Conservation (phyloP, 2,329 filamentous ascomycete genomes). For the Cryphonectria naterciae region DNA sequence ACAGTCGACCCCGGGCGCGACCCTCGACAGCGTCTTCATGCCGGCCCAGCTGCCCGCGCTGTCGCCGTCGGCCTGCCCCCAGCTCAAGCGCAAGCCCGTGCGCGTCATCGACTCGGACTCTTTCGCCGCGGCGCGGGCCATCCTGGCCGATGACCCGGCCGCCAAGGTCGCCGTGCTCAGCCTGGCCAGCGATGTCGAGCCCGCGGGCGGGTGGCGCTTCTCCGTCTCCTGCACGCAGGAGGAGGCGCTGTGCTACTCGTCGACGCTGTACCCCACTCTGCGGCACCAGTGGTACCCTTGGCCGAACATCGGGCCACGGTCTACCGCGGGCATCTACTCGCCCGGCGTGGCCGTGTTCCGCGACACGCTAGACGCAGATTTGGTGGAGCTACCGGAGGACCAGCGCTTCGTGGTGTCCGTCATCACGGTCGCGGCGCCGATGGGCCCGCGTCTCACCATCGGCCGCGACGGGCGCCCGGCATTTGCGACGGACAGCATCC, state of each 20-base stretch:
- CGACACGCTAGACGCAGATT: slow-evolving; percentile 3
- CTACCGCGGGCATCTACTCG: slow-evolving; percentile 8
- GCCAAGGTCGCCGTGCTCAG: slow-evolving; percentile 13
- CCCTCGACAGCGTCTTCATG: slow-evolving; percentile 14
- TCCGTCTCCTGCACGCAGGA: slow-evolving; percentile 5
- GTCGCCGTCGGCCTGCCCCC: neutral
- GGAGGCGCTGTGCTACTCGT: slow-evolving; percentile 14
- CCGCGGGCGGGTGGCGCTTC: slow-evolving; percentile 11
- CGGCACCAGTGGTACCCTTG: slow-evolving; percentile 6
- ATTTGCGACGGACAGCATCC: neutral
- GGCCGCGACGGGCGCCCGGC: neutral
- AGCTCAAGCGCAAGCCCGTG: slow-evolving; percentile 9
- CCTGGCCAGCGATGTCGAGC: slow-evolving; percentile 12
- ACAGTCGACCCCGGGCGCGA: slow-evolving; percentile 11
- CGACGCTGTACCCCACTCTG: slow-evolving; percentile 10
- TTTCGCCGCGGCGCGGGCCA: slow-evolving; percentile 5
- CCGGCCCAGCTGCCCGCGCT: slow-evolving; percentile 10
- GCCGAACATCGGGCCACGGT: slow-evolving; percentile 8
- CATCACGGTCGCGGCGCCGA: slow-evolving; percentile 13
- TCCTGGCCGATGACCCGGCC: neutral
- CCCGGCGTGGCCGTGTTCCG: slow-evolving; percentile 10
- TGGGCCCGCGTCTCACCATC: neutral
- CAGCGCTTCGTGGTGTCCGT: slow-evolving; percentile 11
- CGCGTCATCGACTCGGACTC: slow-evolving; percentile 14
- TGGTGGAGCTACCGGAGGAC: slow-evolving; percentile 11